Evolutionary conservation across 2,329 filamentous ascomycete genomes (phyloP).

Genomic region (Lasiodiplodia sp.): DNA sequence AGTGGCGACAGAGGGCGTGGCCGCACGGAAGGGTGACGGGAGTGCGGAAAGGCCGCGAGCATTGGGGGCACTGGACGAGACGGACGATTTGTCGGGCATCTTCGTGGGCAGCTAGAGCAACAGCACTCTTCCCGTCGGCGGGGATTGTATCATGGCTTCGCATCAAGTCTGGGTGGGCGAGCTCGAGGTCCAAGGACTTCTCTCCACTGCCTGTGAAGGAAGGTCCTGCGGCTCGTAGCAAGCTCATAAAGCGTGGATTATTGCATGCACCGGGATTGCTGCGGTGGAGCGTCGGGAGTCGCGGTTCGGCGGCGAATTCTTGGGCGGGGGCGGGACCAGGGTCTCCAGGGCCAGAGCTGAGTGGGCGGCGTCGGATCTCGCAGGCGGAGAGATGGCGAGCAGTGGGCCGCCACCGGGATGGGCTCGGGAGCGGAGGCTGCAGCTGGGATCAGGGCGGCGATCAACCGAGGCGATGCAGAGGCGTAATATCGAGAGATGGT

Average conservation of each 20-base stretch:
- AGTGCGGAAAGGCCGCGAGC: conserved; percentile 70
- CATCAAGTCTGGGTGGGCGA: conserved; percentile 50
- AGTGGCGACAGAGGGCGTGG: conserved; percentile 75
- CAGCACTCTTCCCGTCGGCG: conserved; percentile 43
- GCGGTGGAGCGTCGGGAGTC: not conserved
- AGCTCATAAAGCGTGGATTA: conserved; percentile 45
- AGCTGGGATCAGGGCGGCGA: conserved; percentile 21
- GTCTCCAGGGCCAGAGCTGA: conserved; percentile 1
- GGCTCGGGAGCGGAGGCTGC: not conserved
- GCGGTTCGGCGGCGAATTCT: not conserved
- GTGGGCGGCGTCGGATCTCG: conserved; percentile 20
- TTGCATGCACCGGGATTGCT: conserved; percentile 19
- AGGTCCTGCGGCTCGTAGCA: conserved; percentile 42
- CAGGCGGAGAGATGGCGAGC: conserved; percentile 7
- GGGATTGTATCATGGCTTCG: conserved; percentile 45
- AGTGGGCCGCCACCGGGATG: conserved; percentile 15
- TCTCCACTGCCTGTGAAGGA: conserved; percentile 43
- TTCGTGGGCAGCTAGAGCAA: conserved; percentile 56
- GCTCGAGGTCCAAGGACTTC: conserved; percentile 41
- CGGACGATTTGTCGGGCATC: conserved; percentile 72
- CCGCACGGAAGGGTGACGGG: conserved; percentile 85
- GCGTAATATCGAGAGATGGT: too few species aligned
- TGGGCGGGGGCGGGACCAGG: conserved; percentile 18
- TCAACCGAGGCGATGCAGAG: conserved; percentile 3
- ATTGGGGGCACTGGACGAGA: conserved; percentile 78